phyloP scores from a whole-genome alignment of 176 grass and related monocot genomes.

The bread wheat (Triticum aestivum) region DNA sequence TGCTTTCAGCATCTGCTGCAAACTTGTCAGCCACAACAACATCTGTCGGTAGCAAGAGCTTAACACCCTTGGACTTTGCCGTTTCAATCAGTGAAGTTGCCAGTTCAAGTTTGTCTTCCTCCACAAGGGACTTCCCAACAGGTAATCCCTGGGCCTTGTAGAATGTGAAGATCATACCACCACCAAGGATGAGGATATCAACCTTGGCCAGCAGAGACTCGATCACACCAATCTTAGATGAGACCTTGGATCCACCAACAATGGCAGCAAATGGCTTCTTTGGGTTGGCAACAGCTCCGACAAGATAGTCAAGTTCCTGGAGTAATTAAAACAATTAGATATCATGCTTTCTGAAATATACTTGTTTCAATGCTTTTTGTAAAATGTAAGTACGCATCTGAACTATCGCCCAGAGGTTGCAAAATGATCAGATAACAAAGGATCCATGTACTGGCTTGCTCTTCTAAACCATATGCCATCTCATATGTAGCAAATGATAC shows the following conservation, averaged over 20 bases:
- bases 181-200: slow-evolving; percentile 91
- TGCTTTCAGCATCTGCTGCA: slow-evolving; percentile 93
- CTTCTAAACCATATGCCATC: too few relatives aligned
- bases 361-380: not conserved
- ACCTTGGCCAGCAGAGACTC: slow-evolving; percentile 82
- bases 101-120: slow-evolving; percentile 95
- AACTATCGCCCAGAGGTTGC: too few relatives aligned
- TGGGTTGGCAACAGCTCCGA: slow-evolving; percentile 87
- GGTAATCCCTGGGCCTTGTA: slow-evolving; percentile 86
- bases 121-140: slow-evolving; percentile 95
- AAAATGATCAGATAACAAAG: too few relatives aligned
- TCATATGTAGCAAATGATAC: too few relatives aligned
- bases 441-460: too few relatives aligned
- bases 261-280: slow-evolving; percentile 96
- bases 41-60: slow-evolving; percentile 79
- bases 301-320: slow-evolving; percentile 96
- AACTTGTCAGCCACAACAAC: slow-evolving; percentile 86
- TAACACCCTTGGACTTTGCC: slow-evolving; percentile 77
- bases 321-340: not conserved
- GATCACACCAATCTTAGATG: slow-evolving; percentile 89
- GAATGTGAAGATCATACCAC: slow-evolving; percentile 96
- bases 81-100: slow-evolving; percentile 79
- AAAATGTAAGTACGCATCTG: not conserved
- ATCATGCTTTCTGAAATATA: not conserved
- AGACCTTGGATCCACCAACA: slow-evolving; percentile 98